These are phyloP conservation scores for Phaeosphaeria sp. DNA, from an alignment of 2,329 filamentous ascomycete species.

Conservation along the genomic window DNA sequence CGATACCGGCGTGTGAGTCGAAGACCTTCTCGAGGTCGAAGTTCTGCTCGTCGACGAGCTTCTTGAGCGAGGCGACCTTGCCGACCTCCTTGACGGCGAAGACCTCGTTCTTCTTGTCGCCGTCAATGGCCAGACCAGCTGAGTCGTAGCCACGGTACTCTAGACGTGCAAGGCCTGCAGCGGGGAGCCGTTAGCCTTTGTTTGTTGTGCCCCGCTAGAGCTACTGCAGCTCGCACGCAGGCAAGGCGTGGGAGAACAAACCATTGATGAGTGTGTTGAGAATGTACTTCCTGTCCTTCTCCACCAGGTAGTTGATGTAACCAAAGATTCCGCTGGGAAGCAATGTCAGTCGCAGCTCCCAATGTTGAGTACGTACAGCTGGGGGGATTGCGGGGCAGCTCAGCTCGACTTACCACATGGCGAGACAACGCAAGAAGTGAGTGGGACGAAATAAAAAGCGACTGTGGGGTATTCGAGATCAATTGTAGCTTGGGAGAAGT, in stretches of 20 bases:
- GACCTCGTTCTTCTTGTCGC: conserved; percentile 98
- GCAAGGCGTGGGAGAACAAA: conserved; percentile 54
- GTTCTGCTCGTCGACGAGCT: conserved; percentile 84
- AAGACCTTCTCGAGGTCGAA: conserved; percentile 91
- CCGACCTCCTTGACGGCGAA: conserved; percentile 98
- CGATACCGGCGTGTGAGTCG: conserved; percentile 97
- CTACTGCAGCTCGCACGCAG: conserved; percentile 3
- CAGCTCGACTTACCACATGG: conserved; percentile 47
- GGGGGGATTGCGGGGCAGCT: conserved; percentile 23
- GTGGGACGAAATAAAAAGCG: conserved; percentile 34
- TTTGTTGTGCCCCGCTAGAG: conserved; percentile 9
- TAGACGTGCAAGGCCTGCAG: conserved; percentile 83
- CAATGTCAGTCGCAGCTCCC: conserved; percentile 27
- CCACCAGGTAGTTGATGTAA: conserved; percentile 99
- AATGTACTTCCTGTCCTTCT: conserved; percentile 97
- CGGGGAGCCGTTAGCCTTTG: conserved; percentile 31
- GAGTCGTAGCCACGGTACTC: conserved; percentile 99
- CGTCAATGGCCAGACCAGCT: conserved; percentile 92
- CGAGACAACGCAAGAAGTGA: conserved; percentile 36
- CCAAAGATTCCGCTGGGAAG: conserved; percentile 84
- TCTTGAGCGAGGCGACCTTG: conserved; percentile 96
- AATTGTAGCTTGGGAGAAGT: conserved; percentile 23
- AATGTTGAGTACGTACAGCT: not conserved
- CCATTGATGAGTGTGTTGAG: conserved; percentile 96
- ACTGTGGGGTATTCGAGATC: conserved; percentile 27